Conservation (phyloP, 768 basidiomycete species). For the Tricholoma terreum region DNA sequence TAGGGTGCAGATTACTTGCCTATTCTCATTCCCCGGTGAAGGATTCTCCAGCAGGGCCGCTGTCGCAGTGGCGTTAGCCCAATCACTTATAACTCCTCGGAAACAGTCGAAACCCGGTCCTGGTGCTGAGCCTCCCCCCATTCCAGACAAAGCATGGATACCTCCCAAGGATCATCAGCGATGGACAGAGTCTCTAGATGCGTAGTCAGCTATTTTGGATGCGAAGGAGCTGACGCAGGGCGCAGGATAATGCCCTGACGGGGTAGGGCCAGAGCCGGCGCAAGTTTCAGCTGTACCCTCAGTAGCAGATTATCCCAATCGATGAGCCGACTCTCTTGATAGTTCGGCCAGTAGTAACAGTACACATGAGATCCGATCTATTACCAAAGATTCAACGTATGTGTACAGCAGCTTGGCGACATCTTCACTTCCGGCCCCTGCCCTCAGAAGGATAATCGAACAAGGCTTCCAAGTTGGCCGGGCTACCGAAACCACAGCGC, state of each 20-base stretch:
- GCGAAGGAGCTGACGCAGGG: conserved; percentile 25
- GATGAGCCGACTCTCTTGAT: conserved; percentile 38
- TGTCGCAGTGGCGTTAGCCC: conserved; percentile 8
- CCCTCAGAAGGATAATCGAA: conserved; percentile 67
- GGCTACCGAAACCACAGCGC: conserved; percentile 29
- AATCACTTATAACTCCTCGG: conserved; percentile 25
- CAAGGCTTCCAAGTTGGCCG: conserved; percentile 73
- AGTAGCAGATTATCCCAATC: conserved; percentile 31
- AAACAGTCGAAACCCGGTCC: conserved; percentile 36
- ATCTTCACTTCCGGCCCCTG: conserved; percentile 27
- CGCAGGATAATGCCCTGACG: conserved; percentile 7
- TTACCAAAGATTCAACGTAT: conserved; percentile 9
- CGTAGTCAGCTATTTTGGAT: conserved; percentile 23
- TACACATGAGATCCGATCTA: conserved; percentile 14
- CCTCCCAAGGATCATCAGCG: conserved; percentile 12
- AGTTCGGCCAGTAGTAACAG: conserved; percentile 34
- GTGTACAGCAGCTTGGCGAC: not conserved
- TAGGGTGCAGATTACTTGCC: conserved; percentile 61
- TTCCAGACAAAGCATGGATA: conserved; percentile 45
- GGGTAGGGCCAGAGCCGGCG: not conserved
- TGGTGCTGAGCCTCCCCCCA: conserved; percentile 54
- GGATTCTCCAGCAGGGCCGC: conserved; percentile 19
- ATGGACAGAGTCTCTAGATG: conserved; percentile 13
- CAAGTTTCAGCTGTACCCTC: conserved; percentile 22
- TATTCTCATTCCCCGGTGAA: conserved; percentile 34